phyloP scores from a whole-genome alignment of 2,329 filamentous ascomycete species.

The Aspergillus eucalypticola region DNA sequence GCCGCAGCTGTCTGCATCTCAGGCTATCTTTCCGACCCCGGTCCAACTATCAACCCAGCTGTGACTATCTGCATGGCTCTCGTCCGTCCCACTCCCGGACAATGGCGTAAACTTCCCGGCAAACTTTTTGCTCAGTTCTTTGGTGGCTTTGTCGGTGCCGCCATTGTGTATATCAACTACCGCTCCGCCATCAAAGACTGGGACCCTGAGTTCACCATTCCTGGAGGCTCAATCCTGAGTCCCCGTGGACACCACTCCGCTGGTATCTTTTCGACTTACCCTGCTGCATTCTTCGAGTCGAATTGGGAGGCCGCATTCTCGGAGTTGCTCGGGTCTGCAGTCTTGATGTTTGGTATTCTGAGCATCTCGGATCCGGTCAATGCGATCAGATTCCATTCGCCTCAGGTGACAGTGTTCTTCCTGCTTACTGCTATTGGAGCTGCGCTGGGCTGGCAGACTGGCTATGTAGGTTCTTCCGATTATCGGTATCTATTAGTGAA shows the following conservation, averaged over 20 bases:
- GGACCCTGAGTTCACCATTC: slow-evolving; percentile 35
- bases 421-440: slow-evolving; percentile 32
- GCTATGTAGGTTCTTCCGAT: slow-evolving; percentile 29
- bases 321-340: slow-evolving; percentile 29
- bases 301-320: slow-evolving; percentile 37
- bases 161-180: slow-evolving; percentile 34
- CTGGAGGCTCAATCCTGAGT: slow-evolving; percentile 31
- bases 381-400: slow-evolving; percentile 26
- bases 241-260: slow-evolving; percentile 31
- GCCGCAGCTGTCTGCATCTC: slow-evolving; percentile 32
- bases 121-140: slow-evolving; percentile 32
- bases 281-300: slow-evolving; percentile 25
- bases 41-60: slow-evolving; percentile 32
- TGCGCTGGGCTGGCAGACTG: slow-evolving; percentile 35
- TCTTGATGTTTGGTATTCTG: slow-evolving; percentile 33
- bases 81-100: slow-evolving; percentile 28
- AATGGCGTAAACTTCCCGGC: slow-evolving; percentile 31
- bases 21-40: slow-evolving; percentile 29
- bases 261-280: slow-evolving; percentile 33
- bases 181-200: slow-evolving; percentile 32
- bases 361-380: slow-evolving; percentile 31
- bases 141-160: slow-evolving; percentile 33
- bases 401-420: slow-evolving; percentile 30
- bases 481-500: no score
- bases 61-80: slow-evolving; percentile 29